Evolutionary conservation across 2,329 filamentous ascomycete species (phyloP).

Genomic region (Trematosphaeria pertusa): DNA sequence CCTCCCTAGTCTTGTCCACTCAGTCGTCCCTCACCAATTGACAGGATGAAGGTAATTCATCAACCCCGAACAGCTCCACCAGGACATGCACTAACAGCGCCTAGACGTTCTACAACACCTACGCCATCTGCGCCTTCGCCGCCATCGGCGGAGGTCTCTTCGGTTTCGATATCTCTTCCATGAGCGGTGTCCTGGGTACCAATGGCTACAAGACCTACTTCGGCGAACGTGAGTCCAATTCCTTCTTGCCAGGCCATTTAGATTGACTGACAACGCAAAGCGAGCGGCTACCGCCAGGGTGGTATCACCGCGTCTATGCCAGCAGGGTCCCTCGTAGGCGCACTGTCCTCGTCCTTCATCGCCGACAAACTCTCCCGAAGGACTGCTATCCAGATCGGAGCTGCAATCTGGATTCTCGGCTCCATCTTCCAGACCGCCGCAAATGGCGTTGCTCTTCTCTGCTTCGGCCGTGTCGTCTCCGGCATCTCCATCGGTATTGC

Average conservation of each 20-base stretch:
- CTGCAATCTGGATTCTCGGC: constrained; percentile 57
- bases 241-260: not conserved
- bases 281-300: constrained; percentile 36
- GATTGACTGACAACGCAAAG: constrained; percentile 16
- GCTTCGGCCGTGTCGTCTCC: constrained; percentile 73
- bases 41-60: constrained; percentile 40
- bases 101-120: constrained; percentile 58
- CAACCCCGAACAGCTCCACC: no score
- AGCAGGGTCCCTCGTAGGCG: constrained; percentile 57
- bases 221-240: constrained; percentile 28
- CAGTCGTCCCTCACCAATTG: constrained; percentile 15
- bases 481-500: constrained; percentile 87
- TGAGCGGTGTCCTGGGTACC: constrained; percentile 48
- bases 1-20: constrained; percentile 9
- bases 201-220: constrained; percentile 49
- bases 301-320: constrained; percentile 58
- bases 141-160: constrained; percentile 59
- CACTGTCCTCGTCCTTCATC: constrained; percentile 54
- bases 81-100: constrained; percentile 4
- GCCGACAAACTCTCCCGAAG: constrained; percentile 55
- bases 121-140: constrained; percentile 68
- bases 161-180: constrained; percentile 50
- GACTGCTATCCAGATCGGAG: constrained; percentile 53
- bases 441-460: constrained; percentile 51
- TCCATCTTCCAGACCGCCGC: constrained; percentile 47